Conservation (phyloP, 177 flowering plant species). For the Telopea speciosissima region DNA sequence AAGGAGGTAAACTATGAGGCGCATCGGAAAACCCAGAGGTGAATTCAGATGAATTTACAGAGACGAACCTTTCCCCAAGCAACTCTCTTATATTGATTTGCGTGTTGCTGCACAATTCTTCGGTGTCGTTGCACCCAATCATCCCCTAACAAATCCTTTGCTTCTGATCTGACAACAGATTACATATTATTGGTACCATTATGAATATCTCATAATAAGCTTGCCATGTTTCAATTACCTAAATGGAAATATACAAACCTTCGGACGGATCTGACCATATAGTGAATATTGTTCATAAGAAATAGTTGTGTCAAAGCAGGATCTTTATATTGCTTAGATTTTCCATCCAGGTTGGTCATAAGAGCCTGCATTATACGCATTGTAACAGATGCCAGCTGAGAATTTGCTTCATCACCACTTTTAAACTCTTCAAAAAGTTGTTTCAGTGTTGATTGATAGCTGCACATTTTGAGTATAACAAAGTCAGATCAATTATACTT, state of each 20-base stretch:
- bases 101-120: conserved; percentile 96
- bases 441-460: conserved; percentile 87
- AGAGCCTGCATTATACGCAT: conserved; percentile 84
- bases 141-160: conserved; percentile 89
- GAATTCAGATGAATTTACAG: not conserved
- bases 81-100: conserved; percentile 90
- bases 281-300: conserved; percentile 94
- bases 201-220: not conserved
- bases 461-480: conserved; percentile 22
- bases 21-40: too few species aligned
- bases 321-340: conserved; percentile 92
- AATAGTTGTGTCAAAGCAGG: conserved; percentile 82
- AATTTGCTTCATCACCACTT: conserved; percentile 42
- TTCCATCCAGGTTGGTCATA: conserved; percentile 81
- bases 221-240: conserved; percentile 1
- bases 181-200: not conserved
- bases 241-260: conserved; percentile 39
- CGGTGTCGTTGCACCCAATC: conserved; percentile 99
- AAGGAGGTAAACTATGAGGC: too few species aligned
- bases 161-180: conserved; percentile 65
- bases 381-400: conserved; percentile 66
- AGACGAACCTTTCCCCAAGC: conserved; percentile 86
- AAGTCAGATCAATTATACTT: conserved; percentile 8
- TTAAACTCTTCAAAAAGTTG: conserved; percentile 76
- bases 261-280: conserved; percentile 93